Base-by-base conservation (phyloP, 2,329 filamentous ascomycete genomes). In the Colletotrichum sp. region DNA sequence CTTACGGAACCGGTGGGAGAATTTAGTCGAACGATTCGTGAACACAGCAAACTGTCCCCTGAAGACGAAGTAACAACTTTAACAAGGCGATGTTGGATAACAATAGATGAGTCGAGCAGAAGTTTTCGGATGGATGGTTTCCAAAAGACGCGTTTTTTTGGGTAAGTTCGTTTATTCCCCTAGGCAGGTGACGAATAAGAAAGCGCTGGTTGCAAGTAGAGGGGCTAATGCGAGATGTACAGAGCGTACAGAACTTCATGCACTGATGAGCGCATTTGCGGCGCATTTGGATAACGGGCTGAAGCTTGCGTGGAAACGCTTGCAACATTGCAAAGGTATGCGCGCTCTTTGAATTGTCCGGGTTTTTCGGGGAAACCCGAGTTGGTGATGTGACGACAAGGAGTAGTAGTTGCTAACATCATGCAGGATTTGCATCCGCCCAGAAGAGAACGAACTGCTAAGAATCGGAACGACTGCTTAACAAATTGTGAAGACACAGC, bases 351-450 rank as follows among this genome's bases (percentile, higher is more conserved):
- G n/a, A 24, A 52, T 24, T 52, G 3, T 8, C 3, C n/a, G 6
- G n/a, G n/a, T 2, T 13, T 52, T 13, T 3, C 0, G n/a, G 10
- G n/a, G 10, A 2, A 52, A 52, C 1, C 1, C n/a, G n/a, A 21
- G 7, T 0, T 52, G n/a, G 1, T 21, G 44, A 21, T 21, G 6
- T 5, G 10, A 21, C 44, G 6, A 3, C n/a, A 52, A 52, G 3
- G 8, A 49, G 9, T 12, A 49, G 18, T 1, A n/a, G 6, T 21
- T 52, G n/a, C 44, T 52, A 52, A 52, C 44, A 52, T 5, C 10
- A 21, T 21, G n/a, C 6, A 49, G n/a, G n/a, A 3, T 21, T 49
- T n/a, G 10, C 44, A 21, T 13, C 8, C n/a, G 3, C 6, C 6
- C 6, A 4, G 18, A 21, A 12, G 4, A 12, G 1, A 12, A 49